Base-by-base conservation (phyloP, 2,329 filamentous ascomycete genomes). In the Rhynchosporium agropyri region DNA sequence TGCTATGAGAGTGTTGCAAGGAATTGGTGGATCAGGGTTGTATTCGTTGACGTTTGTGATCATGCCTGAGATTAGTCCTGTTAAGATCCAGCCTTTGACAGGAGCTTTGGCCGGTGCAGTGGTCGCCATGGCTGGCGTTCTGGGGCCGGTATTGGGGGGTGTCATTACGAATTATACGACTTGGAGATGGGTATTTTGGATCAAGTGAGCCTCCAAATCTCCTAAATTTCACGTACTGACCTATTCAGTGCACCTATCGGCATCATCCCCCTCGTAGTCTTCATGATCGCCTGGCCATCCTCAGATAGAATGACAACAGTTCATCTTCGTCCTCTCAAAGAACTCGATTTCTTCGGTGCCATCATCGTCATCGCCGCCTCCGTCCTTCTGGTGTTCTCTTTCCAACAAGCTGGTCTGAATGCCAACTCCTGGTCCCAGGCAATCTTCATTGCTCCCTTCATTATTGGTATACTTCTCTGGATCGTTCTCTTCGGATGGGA, bases 311-410 rank as follows among this genome's bases (percentile, higher is more conserved):
- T 79, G 50, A 74, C 74, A 33, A 75, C 78, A 40, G 72, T 76
- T 3, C 84, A 80, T 80, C 78, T 72, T 36, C 53, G 67, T 31
- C 51, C 65, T 0, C 49, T 68, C 7, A 65, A 65, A 49, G 77
- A 83, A 50, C 75, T 87, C 45, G 84, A 87, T 67, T 78, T 81
- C 58, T 48, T 82, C 3, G 84, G 84, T 10, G 82, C 82, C 0
- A 65, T 81, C n/a, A 75, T 87, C 28, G 74, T 85, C 12, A 77
- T 87, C 8, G 75, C 80, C 3, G 80, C 82, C 1, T 79, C 83
- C 0, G 79, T 84, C 0, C 77, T 86, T 2, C 76, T 86, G 4
- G 81, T 86, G 0, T 86, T 85, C 67, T 76, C 84, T 1, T 85
- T 87, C 61, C 83, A 87, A 67, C 45, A 70, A 62, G 69, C 64